A percentile compares a stretch with the other conserved stretches of the same genome.
Conservation (phyloP, 306 rosid genomes). For the Ormosia emarginata region DNA sequence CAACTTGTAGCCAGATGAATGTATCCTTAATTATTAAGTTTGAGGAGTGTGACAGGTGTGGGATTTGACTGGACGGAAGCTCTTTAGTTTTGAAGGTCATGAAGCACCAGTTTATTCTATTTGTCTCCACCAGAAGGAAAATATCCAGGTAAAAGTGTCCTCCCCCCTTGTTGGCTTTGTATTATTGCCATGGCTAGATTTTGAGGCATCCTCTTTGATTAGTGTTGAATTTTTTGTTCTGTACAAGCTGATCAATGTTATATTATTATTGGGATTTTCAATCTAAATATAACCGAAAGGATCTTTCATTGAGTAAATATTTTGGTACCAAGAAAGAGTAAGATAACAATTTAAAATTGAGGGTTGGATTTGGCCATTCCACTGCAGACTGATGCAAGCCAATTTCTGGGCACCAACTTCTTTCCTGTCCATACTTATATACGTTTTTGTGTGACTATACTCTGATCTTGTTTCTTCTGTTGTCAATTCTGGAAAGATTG, state of each 20-base stretch:
- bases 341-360: background rate
- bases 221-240: background rate
- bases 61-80: conserved; percentile 59
- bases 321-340: background rate
- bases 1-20: background rate
- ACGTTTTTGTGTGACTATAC: background rate
- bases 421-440: background rate
- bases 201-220: background rate
- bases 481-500: conserved; percentile 3
- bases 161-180: background rate
- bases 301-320: background rate
- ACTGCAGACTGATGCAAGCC: background rate
- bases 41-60: conserved; percentile 57
- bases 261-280: background rate
- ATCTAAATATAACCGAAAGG: background rate
- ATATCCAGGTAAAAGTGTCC: conserved; percentile 44
- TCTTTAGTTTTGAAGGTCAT: conserved; percentile 69
- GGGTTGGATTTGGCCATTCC: background rate
- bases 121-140: conserved; percentile 71
- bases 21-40: background rate
- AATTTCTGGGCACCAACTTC: background rate
- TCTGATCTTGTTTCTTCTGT: background rate
- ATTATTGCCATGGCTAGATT: background rate
- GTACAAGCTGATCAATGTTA: background rate
- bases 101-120: conserved; percentile 73